These are phyloP conservation scores for Monilinia vaccinii-corymbosi DNA, from an alignment of 2,329 filamentous ascomycete genomes.

Conservation along the genomic window DNA sequence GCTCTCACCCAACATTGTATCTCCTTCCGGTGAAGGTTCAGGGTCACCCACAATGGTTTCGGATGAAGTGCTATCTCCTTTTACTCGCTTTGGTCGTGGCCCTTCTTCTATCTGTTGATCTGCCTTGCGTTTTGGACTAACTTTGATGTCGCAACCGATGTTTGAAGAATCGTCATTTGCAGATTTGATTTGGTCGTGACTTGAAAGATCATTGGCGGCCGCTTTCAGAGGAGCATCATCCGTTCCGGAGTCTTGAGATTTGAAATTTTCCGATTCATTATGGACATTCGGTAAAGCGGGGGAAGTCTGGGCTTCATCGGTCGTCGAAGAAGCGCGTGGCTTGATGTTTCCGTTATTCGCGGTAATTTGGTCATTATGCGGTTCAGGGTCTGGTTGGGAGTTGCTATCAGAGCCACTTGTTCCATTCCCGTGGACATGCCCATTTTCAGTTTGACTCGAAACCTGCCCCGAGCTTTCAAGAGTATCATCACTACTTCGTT, in stretches of 20 bases:
- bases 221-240: slow-evolving; percentile 22
- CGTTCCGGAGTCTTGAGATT: slow-evolving; percentile 9
- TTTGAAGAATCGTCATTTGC: slow-evolving; percentile 7
- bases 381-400: slow-evolving; percentile 1
- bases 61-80: neutral
- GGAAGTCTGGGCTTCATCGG: neutral
- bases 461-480: neutral
- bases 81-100: neutral
- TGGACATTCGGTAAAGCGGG: neutral
- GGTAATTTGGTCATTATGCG: neutral
- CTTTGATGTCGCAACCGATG: neutral
- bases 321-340: neutral
- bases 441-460: slow-evolving; percentile 4
- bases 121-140: slow-evolving; percentile 9
- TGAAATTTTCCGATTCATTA: too few relatives aligned
- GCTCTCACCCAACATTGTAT: neutral
- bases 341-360: slow-evolving; percentile 15
- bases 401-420: slow-evolving; percentile 3
- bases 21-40: neutral
- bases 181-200: slow-evolving; percentile 10
- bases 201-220: slow-evolving; percentile 24
- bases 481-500: neutral
- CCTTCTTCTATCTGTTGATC: slow-evolving; percentile 3
- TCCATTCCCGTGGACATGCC: neutral
- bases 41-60: neutral